These are phyloP conservation scores for Trichoderma sp. DNA, from an alignment of 2,329 filamentous ascomycete species.

Conservation along the genomic window DNA sequence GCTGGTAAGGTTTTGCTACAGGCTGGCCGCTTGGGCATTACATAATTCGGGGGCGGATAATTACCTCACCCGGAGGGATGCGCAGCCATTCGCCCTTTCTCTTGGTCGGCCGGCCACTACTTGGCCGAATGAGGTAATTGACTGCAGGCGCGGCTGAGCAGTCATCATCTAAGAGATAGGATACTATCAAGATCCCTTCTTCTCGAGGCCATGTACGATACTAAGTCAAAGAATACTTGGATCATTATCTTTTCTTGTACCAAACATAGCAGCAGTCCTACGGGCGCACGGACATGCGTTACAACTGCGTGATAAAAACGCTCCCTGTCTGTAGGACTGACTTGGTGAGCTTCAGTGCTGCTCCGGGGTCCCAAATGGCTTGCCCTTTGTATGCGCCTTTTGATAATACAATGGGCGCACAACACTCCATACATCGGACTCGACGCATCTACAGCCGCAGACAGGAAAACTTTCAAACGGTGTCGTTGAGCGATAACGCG, in stretches of 20 bases:
- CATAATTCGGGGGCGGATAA: slow-evolving; percentile 30
- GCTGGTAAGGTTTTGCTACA: slow-evolving; percentile 29
- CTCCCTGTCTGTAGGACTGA: background rate
- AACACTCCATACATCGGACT: background rate
- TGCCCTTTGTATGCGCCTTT: slow-evolving; percentile 2
- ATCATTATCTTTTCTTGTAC: background rate
- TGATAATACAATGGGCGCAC: background rate
- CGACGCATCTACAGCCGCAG: background rate
- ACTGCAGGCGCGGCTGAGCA: background rate
- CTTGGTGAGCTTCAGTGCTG: background rate
- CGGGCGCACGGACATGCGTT: background rate
- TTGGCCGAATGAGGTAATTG: slow-evolving; percentile 23
- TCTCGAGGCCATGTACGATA: background rate
- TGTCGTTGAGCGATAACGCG: background rate
- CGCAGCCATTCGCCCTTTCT: background rate
- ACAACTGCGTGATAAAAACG: background rate
- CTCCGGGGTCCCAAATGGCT: background rate
- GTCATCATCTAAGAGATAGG: background rate
- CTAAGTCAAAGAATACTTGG: too few relatives aligned
- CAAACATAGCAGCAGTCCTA: background rate
- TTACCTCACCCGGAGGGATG: slow-evolving; percentile 25
- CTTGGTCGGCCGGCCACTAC: background rate
- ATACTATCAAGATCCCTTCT: background rate
- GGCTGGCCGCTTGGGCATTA: slow-evolving; percentile 25
- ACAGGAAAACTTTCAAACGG: background rate